These are phyloP conservation scores for Heliocybe sulcata DNA, from an alignment of 1,284 basidiomycete species.

Conservation along the genomic window DNA sequence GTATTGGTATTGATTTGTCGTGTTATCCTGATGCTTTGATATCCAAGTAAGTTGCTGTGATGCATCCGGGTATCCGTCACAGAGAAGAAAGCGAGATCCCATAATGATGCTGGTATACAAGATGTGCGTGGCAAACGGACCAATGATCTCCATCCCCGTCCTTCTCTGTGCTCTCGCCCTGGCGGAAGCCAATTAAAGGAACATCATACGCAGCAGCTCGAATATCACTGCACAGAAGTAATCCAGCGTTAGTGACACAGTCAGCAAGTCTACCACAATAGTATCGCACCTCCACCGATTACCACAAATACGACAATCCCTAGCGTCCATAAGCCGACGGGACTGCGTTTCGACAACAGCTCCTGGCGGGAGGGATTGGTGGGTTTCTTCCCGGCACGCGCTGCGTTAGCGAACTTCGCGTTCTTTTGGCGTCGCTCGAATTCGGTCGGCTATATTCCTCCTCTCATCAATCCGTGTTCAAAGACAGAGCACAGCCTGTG, in stretches of 20 bases:
- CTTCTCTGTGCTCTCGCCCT: too few species aligned
- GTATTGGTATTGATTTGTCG: conserved; percentile 10
- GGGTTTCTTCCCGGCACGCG: conserved; percentile 65
- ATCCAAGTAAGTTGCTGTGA: background rate
- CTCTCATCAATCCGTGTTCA: background rate
- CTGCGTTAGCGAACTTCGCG: conserved; percentile 66
- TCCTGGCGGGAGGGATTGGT: conserved; percentile 67
- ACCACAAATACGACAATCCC: conserved; percentile 66
- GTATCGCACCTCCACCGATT: conserved; percentile 65
- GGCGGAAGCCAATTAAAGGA: conserved; percentile 34
- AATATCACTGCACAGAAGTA: conserved; percentile 49
- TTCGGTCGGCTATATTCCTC: conserved; percentile 38
- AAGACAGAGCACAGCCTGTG: too few species aligned
- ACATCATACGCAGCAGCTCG: conserved; percentile 57
- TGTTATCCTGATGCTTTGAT: conserved; percentile 20
- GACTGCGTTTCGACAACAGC: conserved; percentile 59
- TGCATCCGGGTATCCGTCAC: background rate
- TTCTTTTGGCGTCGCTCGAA: conserved; percentile 77
- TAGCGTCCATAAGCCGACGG: conserved; percentile 64
- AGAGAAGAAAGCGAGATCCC: background rate
- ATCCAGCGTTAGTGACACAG: conserved; percentile 6
- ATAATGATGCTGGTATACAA: background rate
- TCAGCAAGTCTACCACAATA: background rate
- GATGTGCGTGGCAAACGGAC: background rate
- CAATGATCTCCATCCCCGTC: background rate